Percentiles rank a stretch among this genome's conserved stretches.
These are phyloP conservation scores for Nakazawaea molendinolei DNA, from an alignment of 805 yeast species.

Conservation along the genomic window DNA sequence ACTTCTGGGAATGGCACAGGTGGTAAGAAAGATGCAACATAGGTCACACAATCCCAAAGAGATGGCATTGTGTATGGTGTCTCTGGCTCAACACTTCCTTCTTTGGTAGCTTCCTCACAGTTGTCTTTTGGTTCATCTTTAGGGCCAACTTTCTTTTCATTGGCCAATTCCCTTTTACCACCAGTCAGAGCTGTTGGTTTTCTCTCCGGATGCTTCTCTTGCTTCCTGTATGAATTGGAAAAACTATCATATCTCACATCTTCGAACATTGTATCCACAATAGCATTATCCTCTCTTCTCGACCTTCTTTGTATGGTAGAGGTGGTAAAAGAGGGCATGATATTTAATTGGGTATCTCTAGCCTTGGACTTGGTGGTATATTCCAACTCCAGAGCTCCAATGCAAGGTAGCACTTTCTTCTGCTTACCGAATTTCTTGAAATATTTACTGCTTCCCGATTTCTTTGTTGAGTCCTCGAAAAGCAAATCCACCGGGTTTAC, in stretches of 20 bases:
- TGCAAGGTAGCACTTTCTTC: not conserved
- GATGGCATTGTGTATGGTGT: not conserved
- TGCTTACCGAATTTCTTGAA: constrained; percentile 5
- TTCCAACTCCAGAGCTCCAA: constrained; percentile 7
- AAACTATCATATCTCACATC: not conserved
- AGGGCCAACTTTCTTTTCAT: no score
- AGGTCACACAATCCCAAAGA: constrained; percentile 10
- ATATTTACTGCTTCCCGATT: not conserved
- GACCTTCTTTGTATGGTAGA: not conserved
- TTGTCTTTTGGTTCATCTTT: no score
- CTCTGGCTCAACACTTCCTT: not conserved
- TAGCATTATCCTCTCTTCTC: not conserved
- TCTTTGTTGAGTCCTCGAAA: constrained; percentile 1
- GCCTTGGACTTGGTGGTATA: not conserved
- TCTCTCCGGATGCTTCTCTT: not conserved
- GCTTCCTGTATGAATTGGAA: constrained; percentile 1
- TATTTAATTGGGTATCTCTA: constrained; percentile 2
- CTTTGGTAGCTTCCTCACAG: not conserved
- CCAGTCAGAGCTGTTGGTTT: not conserved
- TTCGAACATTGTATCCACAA: constrained; percentile 5
- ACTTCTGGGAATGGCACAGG: constrained; percentile 8
- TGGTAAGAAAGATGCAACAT: constrained; percentile 10
- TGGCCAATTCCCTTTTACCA: not conserved
- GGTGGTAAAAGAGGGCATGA: constrained; percentile 10
- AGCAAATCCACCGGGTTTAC: constrained; percentile 9